phyloP scores from a whole-genome alignment of 1,284 basidiomycete species.

The Puccinia sorghi region DNA sequence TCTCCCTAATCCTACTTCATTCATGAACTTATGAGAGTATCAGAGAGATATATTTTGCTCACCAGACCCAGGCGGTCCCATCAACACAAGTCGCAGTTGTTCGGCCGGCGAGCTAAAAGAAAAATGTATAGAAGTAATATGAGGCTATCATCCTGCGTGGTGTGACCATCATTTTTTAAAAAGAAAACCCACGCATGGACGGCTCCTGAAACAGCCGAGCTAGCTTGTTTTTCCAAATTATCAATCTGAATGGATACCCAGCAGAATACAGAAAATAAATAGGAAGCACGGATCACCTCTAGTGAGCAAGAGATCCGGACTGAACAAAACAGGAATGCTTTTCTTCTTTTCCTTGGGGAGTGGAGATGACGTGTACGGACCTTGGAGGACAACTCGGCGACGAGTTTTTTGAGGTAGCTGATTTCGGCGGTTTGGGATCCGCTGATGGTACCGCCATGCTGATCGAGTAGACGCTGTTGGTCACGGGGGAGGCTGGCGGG shows the following conservation, averaged over 20 bases:
- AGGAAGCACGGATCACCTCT: not conserved
- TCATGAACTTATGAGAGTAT: not conserved
- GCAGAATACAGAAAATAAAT: not conserved
- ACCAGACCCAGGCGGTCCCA: conserved; percentile 97
- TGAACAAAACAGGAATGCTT: no score
- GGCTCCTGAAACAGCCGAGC: conserved; percentile 12
- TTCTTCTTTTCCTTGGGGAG: no score
- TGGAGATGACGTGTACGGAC: conserved; percentile 4
- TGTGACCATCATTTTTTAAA: not conserved
- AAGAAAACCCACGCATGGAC: conserved; percentile 5
- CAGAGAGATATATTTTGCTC: conserved; percentile 56
- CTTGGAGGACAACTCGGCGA: conserved; percentile 39
- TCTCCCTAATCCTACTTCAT: not conserved
- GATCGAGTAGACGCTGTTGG: conserved; percentile 34
- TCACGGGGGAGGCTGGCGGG: conserved; percentile 42
- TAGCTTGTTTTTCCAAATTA: conserved; percentile 36
- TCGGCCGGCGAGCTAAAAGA: conserved; percentile 31
- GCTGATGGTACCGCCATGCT: conserved; percentile 33
- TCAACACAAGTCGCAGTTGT: conserved; percentile 63
- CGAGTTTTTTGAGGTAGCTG: conserved; percentile 40
- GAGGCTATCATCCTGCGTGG: not conserved
- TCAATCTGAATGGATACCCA: conserved; percentile 29
- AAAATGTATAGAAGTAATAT: not conserved
- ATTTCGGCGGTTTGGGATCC: conserved; percentile 25
- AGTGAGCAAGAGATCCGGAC: not conserved